phyloP scores from a whole-genome alignment of 1,284 basidiomycete genomes.

The Takashimella koratensis region DNA sequence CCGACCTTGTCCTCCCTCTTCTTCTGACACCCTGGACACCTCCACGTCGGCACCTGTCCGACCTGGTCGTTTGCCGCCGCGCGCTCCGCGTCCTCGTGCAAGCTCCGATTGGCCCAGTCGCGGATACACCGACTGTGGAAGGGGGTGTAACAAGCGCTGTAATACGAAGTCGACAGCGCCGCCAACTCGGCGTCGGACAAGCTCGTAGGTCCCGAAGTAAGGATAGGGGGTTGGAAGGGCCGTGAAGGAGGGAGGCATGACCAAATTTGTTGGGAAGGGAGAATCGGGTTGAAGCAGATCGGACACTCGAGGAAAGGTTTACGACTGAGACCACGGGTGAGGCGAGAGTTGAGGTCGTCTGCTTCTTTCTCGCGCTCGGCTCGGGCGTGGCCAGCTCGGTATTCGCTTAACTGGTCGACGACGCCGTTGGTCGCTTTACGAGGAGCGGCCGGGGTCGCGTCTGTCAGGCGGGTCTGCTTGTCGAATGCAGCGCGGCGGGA shows the following conservation, averaged over 20 bases:
- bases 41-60: conserved; percentile 54
- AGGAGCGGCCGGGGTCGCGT: not conserved
- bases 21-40: conserved; percentile 82
- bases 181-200: conserved; percentile 35
- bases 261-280: conserved; percentile 45
- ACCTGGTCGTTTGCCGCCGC: conserved; percentile 48
- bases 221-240: conserved; percentile 13
- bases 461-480: conserved; percentile 26
- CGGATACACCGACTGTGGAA: conserved; percentile 56
- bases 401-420: not conserved
- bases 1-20: conserved; percentile 63
- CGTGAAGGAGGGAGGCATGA: conserved; percentile 39
- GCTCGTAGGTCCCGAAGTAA: conserved; percentile 4
- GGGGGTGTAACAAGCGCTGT: conserved; percentile 46
- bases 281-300: conserved; percentile 48
- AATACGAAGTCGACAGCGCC: conserved; percentile 62
- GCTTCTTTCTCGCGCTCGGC: conserved; percentile 20
- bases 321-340: conserved; percentile 39
- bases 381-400: not conserved
- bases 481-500: conserved; percentile 39
- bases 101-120: conserved; percentile 70
- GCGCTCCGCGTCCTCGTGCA: conserved; percentile 57
- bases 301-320: conserved; percentile 47
- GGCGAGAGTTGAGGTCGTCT: conserved; percentile 43
- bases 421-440: not conserved